Evolutionary conservation across 352 stramenopile species (phyloP), one percentile per base, ranked within the genome.

Genomic region (Phytophthora ohioensis): DNA sequence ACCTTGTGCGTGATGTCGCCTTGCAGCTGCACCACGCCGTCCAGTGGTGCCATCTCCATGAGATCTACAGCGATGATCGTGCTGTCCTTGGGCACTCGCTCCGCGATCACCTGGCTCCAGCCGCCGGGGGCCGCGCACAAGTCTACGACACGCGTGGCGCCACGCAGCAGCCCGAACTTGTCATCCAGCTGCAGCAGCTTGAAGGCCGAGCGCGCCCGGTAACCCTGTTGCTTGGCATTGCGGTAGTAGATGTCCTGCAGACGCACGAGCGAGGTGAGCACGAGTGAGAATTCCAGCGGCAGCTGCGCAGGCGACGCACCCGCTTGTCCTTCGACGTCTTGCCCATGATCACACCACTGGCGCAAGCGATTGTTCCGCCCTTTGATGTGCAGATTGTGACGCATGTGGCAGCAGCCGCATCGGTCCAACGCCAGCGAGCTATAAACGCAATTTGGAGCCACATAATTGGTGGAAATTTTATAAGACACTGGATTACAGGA

Each of bases 101-200:
- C 82, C 0, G 82, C 84, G 52, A 96, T 93, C 64, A 96, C 90
- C 64, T 96, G 87, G 65, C 86, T 94, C 90, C 90, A 96, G 4
- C 90, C 87, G 6, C 90, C 90, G n/a, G 90, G 89, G 6, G 90
- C 90, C 2, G 90, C 87, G 38, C 90, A 96, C 43, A 96, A 66
- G 67, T 96, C 90, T 36, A 96, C 90, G 27, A 94, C 82, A 36
- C 89, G 89, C 10, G 71, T 90, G 43, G 97, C 92, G 79, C 82
- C 76, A 21, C 86, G 57, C 41, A 99, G 96, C 0, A 99, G 76
- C 48, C 97, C 80, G 78, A 99, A 99, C 53, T 98, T 97, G 63
- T 99, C 97, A 78, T 99, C 98, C 11, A 99, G 81, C 71, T 99
- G 98, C 10, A 99, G 72, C 17, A 99, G 79, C 71, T 99, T 99